These are phyloP conservation scores for Phytopythium ostracodes DNA, from an alignment of 352 stramenopile genomes.

Conservation along the genomic window DNA sequence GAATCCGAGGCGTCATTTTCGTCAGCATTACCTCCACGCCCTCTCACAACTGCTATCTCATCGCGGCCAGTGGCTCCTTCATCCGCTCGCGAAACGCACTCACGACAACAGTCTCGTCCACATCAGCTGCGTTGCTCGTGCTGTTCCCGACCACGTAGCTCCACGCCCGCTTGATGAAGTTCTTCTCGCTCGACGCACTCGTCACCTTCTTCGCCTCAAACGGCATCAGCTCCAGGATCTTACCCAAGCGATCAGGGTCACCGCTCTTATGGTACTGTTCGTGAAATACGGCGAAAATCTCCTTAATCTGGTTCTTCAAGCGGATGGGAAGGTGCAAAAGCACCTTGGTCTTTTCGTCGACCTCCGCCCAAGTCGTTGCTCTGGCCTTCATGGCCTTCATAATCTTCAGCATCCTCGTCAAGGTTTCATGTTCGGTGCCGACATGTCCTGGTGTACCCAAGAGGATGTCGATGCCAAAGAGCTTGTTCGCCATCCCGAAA, in stretches of 20 bases:
- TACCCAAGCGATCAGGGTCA: neutral
- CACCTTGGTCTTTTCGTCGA: conserved; percentile 12
- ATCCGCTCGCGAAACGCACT: conserved; percentile 7
- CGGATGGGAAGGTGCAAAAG: conserved; percentile 18
- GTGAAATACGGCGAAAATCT: conserved; percentile 15
- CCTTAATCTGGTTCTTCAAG: conserved; percentile 26
- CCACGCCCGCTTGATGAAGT: neutral
- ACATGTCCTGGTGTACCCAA: conserved; percentile 10
- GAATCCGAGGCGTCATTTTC: neutral
- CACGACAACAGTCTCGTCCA: neutral
- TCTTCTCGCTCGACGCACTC: neutral
- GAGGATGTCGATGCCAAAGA: conserved; percentile 36
- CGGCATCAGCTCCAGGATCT: neutral
- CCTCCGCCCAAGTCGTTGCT: conserved; percentile 12
- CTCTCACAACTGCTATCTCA: conserved; percentile 13
- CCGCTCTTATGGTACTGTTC: neutral
- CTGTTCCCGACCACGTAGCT: neutral
- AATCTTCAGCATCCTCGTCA: conserved; percentile 4
- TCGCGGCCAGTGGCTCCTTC: neutral
- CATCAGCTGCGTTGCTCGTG: neutral
- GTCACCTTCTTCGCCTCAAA: conserved; percentile 1
- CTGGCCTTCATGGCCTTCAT: conserved; percentile 18
- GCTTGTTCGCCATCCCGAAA: conserved; percentile 9
- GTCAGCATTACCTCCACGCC: conserved; percentile 9
- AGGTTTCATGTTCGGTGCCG: neutral